These are phyloP conservation scores for Sugiyamaella floridensis DNA, from an alignment of 805 yeast species.

Conservation along the genomic window DNA sequence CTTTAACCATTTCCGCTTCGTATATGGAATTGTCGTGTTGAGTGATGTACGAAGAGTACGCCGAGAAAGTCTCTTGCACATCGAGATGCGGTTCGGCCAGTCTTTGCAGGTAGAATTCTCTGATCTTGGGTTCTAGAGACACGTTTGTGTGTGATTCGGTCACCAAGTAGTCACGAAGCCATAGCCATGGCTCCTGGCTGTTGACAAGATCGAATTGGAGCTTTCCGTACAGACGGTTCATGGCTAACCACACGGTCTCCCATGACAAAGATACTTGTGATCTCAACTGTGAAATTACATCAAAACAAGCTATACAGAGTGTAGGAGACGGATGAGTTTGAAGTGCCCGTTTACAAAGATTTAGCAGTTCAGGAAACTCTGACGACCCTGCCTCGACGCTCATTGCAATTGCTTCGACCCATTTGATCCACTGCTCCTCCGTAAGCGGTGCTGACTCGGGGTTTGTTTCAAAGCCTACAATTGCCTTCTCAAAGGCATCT, in stretches of 20 bases:
- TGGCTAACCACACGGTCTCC: background rate
- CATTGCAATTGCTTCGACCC: background rate
- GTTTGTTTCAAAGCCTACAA: background rate
- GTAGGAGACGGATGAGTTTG: background rate
- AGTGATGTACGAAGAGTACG: conserved; percentile 25
- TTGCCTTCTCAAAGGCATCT: background rate
- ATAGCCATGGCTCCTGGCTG: background rate
- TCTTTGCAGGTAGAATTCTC: conserved; percentile 17
- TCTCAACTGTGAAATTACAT: background rate
- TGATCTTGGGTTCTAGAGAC: conserved; percentile 1
- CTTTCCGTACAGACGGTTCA: background rate
- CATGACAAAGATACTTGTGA: background rate
- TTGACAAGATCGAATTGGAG: background rate
- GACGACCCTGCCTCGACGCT: background rate
- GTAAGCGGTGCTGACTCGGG: background rate
- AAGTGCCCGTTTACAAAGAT: background rate
- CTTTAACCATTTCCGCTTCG: conserved; percentile 22
- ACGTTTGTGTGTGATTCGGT: conserved; percentile 3
- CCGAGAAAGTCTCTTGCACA: conserved; percentile 24
- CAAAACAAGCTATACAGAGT: background rate
- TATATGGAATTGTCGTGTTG: conserved; percentile 18
- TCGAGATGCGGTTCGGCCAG: conserved; percentile 22
- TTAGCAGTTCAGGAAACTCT: background rate
- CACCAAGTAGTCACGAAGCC: background rate
- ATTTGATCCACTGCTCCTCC: background rate